These are phyloP conservation scores for Lagenidium giganteum DNA, from an alignment of 352 stramenopile species.

Conservation along the genomic window DNA sequence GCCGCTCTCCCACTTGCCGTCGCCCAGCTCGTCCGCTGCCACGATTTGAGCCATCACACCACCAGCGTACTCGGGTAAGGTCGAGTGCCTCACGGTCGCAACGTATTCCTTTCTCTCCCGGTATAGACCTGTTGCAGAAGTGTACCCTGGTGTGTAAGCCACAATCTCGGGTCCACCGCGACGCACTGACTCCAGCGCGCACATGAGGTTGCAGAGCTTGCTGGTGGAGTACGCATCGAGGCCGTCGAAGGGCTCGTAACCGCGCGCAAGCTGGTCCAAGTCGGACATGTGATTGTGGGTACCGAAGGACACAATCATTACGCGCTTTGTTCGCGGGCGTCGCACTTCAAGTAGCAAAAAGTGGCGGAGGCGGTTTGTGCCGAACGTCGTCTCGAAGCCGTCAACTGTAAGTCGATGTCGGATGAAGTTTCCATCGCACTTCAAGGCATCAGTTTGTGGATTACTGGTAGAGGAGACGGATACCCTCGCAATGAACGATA, in stretches of 20 bases:
- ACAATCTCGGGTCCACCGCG: conserved; percentile 13
- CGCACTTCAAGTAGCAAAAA: no score
- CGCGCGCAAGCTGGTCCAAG: conserved; percentile 16
- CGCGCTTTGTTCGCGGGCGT: conserved; percentile 15
- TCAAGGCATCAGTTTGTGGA: no score
- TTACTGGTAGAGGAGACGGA: no score
- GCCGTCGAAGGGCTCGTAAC: conserved; percentile 17
- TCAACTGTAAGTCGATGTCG: no score
- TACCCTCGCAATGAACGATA: no score
- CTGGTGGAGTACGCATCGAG: conserved; percentile 6
- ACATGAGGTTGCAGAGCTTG: conserved; percentile 19
- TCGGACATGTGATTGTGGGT: conserved; percentile 28
- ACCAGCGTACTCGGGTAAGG: conserved; percentile 12
- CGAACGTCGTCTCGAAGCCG: conserved; percentile 92
- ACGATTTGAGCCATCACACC: conserved; percentile 23
- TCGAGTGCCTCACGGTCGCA: background rate
- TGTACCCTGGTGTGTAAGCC: conserved; percentile 21
- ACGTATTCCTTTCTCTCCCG: no score
- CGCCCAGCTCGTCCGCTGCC: conserved; percentile 1
- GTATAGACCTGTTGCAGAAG: conserved; percentile 13
- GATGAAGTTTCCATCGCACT: no score
- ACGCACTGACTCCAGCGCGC: conserved; percentile 10
- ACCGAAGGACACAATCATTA: conserved; percentile 19
- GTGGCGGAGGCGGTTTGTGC: conserved; percentile 92
- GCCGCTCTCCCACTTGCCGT: background rate